These are phyloP conservation scores for Talinum fruticosum DNA, from an alignment of 148 eudicot species.

Conservation along the genomic window DNA sequence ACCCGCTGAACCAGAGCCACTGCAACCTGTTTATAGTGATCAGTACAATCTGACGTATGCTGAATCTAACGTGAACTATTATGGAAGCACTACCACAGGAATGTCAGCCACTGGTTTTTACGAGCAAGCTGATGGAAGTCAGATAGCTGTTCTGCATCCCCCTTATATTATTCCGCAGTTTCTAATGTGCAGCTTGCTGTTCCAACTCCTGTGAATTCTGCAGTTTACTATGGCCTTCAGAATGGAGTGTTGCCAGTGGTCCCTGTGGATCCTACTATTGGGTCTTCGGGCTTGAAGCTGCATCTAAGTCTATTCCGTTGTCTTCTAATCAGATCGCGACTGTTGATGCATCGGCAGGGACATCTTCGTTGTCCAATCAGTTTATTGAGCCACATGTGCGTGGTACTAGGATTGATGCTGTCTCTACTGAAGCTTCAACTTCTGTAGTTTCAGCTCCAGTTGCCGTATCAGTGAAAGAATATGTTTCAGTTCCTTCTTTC, in stretches of 20 bases:
- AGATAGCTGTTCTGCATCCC: slow-evolving; percentile 36
- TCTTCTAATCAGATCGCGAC: slow-evolving; percentile 32
- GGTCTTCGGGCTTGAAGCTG: slow-evolving; percentile 32
- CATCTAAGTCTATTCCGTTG: slow-evolving; percentile 21
- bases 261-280: slow-evolving; percentile 31
- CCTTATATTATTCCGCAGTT: slow-evolving; percentile 48
- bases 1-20: slow-evolving; percentile 40
- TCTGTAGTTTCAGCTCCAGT: slow-evolving; percentile 41
- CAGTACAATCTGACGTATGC: slow-evolving; percentile 48
- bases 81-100: slow-evolving; percentile 36
- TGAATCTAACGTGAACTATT: slow-evolving; percentile 44
- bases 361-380: slow-evolving; percentile 25
- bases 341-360: slow-evolving; percentile 20
- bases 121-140: slow-evolving; percentile 45
- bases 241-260: slow-evolving; percentile 40
- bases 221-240: slow-evolving; percentile 55
- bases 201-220: slow-evolving; percentile 47
- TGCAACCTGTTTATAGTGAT: slow-evolving; percentile 45
- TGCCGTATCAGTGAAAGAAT: slow-evolving; percentile 32
- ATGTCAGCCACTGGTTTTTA: slow-evolving; percentile 36
- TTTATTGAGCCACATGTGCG: slow-evolving; percentile 23
- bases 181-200: slow-evolving; percentile 42
- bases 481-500: slow-evolving; percentile 39
- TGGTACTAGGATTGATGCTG: slow-evolving; percentile 25
- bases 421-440: slow-evolving; percentile 31